Base-by-base conservation (phyloP, 768 basidiomycete species). In the Psilocybe cyanescens region DNA sequence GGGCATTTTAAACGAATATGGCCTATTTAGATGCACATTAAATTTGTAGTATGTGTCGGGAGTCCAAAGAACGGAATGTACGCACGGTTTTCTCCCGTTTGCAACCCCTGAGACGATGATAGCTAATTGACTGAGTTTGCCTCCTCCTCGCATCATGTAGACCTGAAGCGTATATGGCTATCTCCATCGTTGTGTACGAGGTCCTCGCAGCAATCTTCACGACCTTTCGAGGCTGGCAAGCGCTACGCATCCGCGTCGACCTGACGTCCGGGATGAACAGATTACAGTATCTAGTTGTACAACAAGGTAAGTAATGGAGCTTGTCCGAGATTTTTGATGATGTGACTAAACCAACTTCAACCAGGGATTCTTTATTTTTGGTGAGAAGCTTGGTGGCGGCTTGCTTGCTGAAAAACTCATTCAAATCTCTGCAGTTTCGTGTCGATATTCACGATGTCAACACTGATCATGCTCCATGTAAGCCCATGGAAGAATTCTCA, bases 361-460 rank as follows among this genome's bases (percentile, higher is more conserved):
- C 2, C n/a, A 54, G 52, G 52, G 28, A n/a, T 54, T 54, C 24
- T 54, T 16, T 54, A 54, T 28, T 54, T 54, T 24, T 54, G 33
- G 52, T 54, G 9, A 35, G 52, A 35, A 4, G 8, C 14, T 33
- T 24, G 16, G 9, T 37, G 14, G n/a, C 17, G 9, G 1, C 16
- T 54, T 17, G 9, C 3, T 16, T 8, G 6, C 14, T 37, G 24
- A 54, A 11, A n/a, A 11, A 37, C 5, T 37, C 5, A 17, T 7
- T 9, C 33, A n/a, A n/a, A 35, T 2, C 8, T 30, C 6, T 17
- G 8, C 12, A 54, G 52, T 39, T 54, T 54, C 17, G 52, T 54
- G 8, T 54, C 52, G 16, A 4, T 54, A 2, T 54, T 54, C 33
- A 54, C 52, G 4, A 16, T 54, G 17, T n/a, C 29, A 4, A 37